Evolutionary conservation across 352 stramenopile species (phyloP).

Genomic region (Pythium brachiatum): DNA sequence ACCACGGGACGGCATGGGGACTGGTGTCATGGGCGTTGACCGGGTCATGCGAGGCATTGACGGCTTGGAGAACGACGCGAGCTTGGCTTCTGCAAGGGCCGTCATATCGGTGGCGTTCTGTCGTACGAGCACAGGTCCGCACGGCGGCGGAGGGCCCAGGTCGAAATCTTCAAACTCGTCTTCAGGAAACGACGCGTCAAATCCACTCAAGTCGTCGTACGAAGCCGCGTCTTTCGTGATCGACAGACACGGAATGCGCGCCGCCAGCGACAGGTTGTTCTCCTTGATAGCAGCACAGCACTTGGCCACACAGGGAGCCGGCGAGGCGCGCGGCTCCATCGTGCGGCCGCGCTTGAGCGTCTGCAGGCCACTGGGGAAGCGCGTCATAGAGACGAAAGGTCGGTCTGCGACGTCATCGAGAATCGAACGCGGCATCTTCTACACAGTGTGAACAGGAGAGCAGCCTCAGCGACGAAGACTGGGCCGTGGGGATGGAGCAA

Average conservation of each 20-base stretch:
- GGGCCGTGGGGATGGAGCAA: neutral
- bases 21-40: neutral
- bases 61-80: neutral
- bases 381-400: neutral
- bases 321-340: constrained; percentile 6
- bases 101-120: constrained; percentile 15
- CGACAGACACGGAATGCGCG: neutral
- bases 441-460: neutral
- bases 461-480: neutral
- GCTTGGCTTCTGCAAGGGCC: constrained; percentile 6
- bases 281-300: constrained; percentile 6
- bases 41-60: neutral
- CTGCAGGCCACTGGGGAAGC: neutral
- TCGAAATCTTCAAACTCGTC: constrained; percentile 20
- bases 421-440: constrained; percentile 4
- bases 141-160: constrained; percentile 11
- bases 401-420: constrained; percentile 6
- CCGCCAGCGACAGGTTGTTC: neutral
- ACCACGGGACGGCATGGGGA: neutral
- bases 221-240: neutral
- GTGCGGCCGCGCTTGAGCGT: constrained; percentile 13
- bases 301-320: neutral
- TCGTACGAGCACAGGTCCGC: constrained; percentile 10
- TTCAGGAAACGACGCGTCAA: neutral
- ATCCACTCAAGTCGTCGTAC: neutral